These are phyloP conservation scores for Macrocystidia cucumis DNA, from an alignment of 1,284 basidiomycete genomes.

Conservation along the genomic window DNA sequence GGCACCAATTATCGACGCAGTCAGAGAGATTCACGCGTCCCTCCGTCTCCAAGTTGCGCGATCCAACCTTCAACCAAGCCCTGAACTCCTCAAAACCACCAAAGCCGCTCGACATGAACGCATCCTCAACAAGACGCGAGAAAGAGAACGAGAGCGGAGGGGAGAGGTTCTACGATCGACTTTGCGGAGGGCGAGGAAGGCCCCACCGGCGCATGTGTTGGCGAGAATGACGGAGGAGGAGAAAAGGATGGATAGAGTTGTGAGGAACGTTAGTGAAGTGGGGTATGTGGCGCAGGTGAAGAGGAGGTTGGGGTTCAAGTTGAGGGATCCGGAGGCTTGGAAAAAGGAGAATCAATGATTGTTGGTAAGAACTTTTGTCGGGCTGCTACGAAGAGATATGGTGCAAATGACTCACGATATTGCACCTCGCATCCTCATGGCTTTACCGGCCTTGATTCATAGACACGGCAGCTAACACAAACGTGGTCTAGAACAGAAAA, in stretches of 20 bases:
- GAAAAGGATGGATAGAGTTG: constrained; percentile 37
- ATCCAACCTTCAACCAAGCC: constrained; percentile 32
- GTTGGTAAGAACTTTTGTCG: too few relatives aligned
- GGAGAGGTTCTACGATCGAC: constrained; percentile 51
- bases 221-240: constrained; percentile 40
- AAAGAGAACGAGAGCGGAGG: constrained; percentile 45
- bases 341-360: constrained; percentile 37
- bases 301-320: constrained; percentile 37
- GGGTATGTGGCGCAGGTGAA: constrained; percentile 57
- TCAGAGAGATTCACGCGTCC: too few relatives aligned
- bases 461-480: too few relatives aligned
- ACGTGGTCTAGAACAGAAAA: too few relatives aligned
- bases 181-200: constrained; percentile 34
- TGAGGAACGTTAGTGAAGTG: constrained; percentile 47
- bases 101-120: constrained; percentile 40
- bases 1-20: too few relatives aligned
- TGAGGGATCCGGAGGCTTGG: constrained; percentile 37
- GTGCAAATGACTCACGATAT: too few relatives aligned
- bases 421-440: too few relatives aligned
- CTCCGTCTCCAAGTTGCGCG: too few relatives aligned
- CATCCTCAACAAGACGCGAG: constrained; percentile 49
- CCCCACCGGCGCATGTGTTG: constrained; percentile 56
- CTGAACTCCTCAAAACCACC: constrained; percentile 29
- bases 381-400: too few relatives aligned
- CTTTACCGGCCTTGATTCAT: too few relatives aligned